phyloP scores from a whole-genome alignment of 345 rosid genomes.

The Eucalyptus pauciflora region DNA sequence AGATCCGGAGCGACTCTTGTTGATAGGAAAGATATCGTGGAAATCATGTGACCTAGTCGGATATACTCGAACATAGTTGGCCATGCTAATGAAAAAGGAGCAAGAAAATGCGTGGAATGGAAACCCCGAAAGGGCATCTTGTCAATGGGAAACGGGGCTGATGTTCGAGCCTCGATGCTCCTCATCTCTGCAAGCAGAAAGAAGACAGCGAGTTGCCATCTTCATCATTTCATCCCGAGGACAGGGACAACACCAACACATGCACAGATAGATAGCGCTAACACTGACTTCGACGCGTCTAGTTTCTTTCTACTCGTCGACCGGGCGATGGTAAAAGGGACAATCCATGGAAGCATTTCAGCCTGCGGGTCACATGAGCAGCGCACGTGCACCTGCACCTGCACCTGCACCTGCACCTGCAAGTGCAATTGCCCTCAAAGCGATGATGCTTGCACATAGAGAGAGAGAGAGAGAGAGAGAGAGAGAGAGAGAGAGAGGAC shows the following conservation, averaged over 20 bases:
- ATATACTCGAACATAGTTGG: background rate
- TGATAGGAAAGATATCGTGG: background rate
- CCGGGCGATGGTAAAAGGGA: background rate
- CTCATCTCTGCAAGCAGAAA: background rate
- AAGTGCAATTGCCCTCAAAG: background rate
- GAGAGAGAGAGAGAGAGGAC: background rate
- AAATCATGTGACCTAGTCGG: background rate
- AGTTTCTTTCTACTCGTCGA: background rate
- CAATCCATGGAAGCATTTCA: background rate
- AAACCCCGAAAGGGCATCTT: background rate
- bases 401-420: background rate
- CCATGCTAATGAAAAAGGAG: background rate
- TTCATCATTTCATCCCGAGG: background rate
- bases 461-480: too few species aligned
- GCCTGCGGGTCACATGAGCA: background rate
- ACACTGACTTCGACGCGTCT: background rate
- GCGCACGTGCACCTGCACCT: background rate
- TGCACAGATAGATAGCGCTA: background rate
- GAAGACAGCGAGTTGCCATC: background rate
- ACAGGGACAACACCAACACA: background rate
- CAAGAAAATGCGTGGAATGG: background rate
- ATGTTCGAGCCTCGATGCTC: background rate
- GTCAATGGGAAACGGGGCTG: background rate
- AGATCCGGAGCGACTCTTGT: background rate
- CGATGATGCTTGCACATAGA: background rate